Percentiles rank a stretch among this genome's conserved stretches.
These are phyloP conservation scores for Coemansia sp. DNA, from an alignment of 192 early-diverging fungal species.

Conservation along the genomic window DNA sequence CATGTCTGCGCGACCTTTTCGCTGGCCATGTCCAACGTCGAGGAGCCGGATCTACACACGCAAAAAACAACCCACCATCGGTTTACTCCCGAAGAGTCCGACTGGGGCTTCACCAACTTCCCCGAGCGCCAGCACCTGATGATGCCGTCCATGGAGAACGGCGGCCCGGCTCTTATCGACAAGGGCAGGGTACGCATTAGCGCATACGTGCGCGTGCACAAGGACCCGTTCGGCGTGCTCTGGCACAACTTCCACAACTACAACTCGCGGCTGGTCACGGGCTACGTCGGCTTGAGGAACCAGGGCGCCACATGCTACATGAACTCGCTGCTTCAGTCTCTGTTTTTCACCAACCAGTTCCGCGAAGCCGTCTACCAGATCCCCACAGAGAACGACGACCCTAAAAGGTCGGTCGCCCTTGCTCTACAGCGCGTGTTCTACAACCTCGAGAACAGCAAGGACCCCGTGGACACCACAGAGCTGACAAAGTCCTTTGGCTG, in stretches of 20 bases:
- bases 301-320: conserved; percentile 99
- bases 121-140: conserved; percentile 53
- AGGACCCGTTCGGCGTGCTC: conserved; percentile 86
- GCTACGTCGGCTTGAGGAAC: conserved; percentile 92
- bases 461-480: conserved; percentile 87
- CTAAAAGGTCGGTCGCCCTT: conserved; percentile 79
- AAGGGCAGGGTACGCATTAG: conserved; percentile 64
- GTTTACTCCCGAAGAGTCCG: conserved; percentile 73
- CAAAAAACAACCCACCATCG: conserved; percentile 69
- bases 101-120: conserved; percentile 95
- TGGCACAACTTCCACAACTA: conserved; percentile 96
- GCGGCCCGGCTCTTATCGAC: conserved; percentile 62
- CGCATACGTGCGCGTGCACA: conserved; percentile 70
- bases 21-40: conserved; percentile 69
- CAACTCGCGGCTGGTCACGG: conserved; percentile 86
- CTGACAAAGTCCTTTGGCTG: conserved; percentile 98
- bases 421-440: conserved; percentile 96
- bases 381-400: conserved; percentile 86
- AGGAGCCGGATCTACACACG: conserved; percentile 61
- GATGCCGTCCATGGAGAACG: conserved; percentile 27
- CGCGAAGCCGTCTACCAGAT: conserved; percentile 90
- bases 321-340: conserved; percentile 95
- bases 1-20: conserved; percentile 82
- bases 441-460: conserved; percentile 69
- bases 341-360: conserved; percentile 93